Percentiles rank a stretch among this genome's conserved stretches.
Conservation (phyloP, 1,139 yeast genomes). For the Blastobotrys indianensis region DNA sequence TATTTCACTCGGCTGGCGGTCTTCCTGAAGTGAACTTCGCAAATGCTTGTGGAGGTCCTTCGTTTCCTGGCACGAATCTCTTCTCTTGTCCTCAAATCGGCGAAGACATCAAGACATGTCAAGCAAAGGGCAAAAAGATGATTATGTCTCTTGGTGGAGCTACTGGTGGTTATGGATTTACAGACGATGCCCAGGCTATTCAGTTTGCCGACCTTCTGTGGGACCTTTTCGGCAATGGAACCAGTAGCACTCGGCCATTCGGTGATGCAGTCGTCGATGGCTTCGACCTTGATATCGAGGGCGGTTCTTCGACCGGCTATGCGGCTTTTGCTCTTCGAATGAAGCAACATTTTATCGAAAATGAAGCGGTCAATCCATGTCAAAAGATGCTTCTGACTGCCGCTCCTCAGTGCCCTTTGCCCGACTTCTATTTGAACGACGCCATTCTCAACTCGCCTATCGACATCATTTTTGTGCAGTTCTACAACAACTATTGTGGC, state of each 20-base stretch:
- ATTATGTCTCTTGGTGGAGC: slow-evolving; percentile 87
- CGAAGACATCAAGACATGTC: slow-evolving; percentile 79
- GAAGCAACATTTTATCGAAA: slow-evolving; percentile 46
- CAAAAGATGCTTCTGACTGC: slow-evolving; percentile 68
- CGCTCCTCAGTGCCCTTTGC: slow-evolving; percentile 93
- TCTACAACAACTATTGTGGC: slow-evolving; percentile 82
- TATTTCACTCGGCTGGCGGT: slow-evolving; percentile 40
- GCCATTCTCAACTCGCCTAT: slow-evolving; percentile 54
- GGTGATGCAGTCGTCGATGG: slow-evolving; percentile 60
- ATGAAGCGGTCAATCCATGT: slow-evolving; percentile 27
- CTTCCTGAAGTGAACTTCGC: slow-evolving; percentile 60
- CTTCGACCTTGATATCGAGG: slow-evolving; percentile 66
- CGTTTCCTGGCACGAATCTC: slow-evolving; percentile 28
- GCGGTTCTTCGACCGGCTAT: slow-evolving; percentile 45
- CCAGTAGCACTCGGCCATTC: slow-evolving; percentile 60
- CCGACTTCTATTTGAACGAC: slow-evolving; percentile 76
- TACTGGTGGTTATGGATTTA: slow-evolving; percentile 69
- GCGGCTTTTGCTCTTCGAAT: slow-evolving; percentile 46
- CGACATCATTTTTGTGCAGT: slow-evolving; percentile 86
- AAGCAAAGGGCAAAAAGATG: slow-evolving; percentile 67
- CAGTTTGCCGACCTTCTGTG: slow-evolving; percentile 70
- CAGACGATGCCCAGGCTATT: slow-evolving; percentile 53
- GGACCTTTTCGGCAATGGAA: slow-evolving; percentile 79
- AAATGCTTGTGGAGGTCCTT: slow-evolving; percentile 39
- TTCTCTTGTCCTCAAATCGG: slow-evolving; percentile 37